A percentile compares a stretch with the other conserved stretches of the same genome.
Conservation (phyloP, 176 grass and related monocot genomes). For the Cenchrus fungigraminus region DNA sequence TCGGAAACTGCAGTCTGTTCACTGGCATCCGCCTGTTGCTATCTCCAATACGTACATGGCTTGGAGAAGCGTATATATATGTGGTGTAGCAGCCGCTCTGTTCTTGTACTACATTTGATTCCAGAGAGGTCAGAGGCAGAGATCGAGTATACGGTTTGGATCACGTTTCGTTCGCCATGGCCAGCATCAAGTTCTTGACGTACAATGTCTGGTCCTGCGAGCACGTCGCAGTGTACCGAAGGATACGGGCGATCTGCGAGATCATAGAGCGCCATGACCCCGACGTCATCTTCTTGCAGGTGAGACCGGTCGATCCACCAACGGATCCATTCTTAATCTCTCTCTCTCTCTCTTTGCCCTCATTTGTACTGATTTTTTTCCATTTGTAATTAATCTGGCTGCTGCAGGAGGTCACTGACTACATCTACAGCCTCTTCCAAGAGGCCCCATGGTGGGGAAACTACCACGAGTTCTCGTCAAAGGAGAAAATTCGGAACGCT, state of each 20-base stretch:
- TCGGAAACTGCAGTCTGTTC: too few relatives aligned
- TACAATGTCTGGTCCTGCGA: conserved; percentile 43
- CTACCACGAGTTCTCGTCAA: background rate
- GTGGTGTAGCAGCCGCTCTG: too few relatives aligned
- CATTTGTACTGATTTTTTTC: background rate
- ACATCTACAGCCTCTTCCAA: background rate
- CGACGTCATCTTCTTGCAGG: conserved; percentile 40
- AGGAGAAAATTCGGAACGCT: background rate
- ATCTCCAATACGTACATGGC: too few relatives aligned
- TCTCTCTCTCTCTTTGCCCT: too few relatives aligned
- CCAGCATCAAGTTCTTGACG: conserved; percentile 31
- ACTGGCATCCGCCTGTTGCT: too few relatives aligned
- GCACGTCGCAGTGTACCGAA: conserved; percentile 5
- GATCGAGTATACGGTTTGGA: too few relatives aligned
- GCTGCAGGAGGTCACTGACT: conserved; percentile 20
- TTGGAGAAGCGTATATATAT: too few relatives aligned
- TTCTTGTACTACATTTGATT: too few relatives aligned
- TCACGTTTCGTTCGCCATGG: background rate
- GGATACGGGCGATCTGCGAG: background rate
- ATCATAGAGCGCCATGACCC: background rate
- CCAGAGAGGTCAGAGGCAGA: too few relatives aligned
- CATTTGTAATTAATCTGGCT: background rate
- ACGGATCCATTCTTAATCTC: background rate
- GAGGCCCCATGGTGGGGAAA: conserved; percentile 10
- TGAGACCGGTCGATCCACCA: background rate